A percentile compares a stretch with the other conserved stretches of the same genome.
Conservation (phyloP, 2,329 filamentous ascomycete genomes). For the Cadophora sp. region DNA sequence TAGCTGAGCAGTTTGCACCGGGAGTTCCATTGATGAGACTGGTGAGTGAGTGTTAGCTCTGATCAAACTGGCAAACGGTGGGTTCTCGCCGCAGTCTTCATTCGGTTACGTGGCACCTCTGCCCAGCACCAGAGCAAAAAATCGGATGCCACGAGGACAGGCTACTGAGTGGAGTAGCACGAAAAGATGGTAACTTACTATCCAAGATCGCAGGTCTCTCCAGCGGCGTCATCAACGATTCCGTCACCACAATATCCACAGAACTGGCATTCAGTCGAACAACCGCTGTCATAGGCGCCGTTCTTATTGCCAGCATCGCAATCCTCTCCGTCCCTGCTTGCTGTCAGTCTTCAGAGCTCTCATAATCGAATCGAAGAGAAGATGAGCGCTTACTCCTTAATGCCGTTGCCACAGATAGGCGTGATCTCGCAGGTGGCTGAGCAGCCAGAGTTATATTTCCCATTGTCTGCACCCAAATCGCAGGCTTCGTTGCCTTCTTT, state of each 20-base stretch:
- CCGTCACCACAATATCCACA: conserved; percentile 22
- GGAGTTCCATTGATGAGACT: conserved; percentile 21
- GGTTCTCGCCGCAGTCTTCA: too few relatives aligned
- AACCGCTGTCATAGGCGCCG: conserved; percentile 17
- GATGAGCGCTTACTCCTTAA: background rate
- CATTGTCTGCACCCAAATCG: background rate
- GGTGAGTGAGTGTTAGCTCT: background rate
- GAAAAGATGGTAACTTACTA: background rate
- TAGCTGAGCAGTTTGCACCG: conserved; percentile 14
- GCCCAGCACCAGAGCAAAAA: too few relatives aligned
- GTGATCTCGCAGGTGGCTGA: background rate
- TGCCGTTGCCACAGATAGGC: conserved; percentile 11
- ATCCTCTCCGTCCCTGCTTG: conserved; percentile 6
- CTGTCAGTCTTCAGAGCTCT: background rate
- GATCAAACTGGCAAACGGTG: background rate
- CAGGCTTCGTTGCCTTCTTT: background rate
- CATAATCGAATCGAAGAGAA: background rate
- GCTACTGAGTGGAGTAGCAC: too few relatives aligned
- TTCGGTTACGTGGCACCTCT: too few relatives aligned
- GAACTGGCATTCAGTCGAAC: conserved; percentile 17
- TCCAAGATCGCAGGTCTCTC: conserved; percentile 19
- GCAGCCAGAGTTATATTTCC: background rate
- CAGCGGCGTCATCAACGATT: conserved; percentile 7
- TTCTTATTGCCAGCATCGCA: conserved; percentile 15
- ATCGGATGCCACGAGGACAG: too few relatives aligned